Base-by-base conservation (phyloP, 1,139 yeast species). In the Sugiyamaella japonica region DNA sequence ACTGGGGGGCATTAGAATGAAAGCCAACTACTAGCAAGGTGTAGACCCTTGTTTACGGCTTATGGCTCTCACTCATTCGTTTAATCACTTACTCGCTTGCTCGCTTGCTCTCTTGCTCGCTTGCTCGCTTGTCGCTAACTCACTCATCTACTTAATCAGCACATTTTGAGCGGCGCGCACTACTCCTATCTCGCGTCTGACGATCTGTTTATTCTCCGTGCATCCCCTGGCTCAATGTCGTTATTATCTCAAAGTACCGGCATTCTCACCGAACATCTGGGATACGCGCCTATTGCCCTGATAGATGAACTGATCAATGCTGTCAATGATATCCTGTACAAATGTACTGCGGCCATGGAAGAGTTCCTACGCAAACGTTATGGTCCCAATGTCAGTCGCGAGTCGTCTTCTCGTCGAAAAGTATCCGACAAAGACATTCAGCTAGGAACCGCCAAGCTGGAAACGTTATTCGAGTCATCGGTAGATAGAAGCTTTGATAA, bases 231-330 rank as follows among this genome's bases (percentile, higher is more conserved):
- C 16, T 4, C 41, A 38, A 56, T 50, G 55, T 56, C 59, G 17
- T 50, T 57, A 16, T 60, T 59, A 31, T 58, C 57, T 31, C 56
- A 59, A 40, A 59, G 62, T 25, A 80, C 84, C 17, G 79, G 84
- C 44, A 70, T 87, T 36, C 74, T 91, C 54, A 88, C 96, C 0
- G 97, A 90, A 68, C 97, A 89, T 67, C 73, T 91, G 47, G 96
- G 89, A 32, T 89, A 82, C 66, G 89, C 95, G 7, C 96, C 97
- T 0, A 78, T 90, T n/a, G 83, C 93, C 1, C 74, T 90, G 25
- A 80, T 91, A 7, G 97, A 91, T 66, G 97, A 90, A 66, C 85
- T 91, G 16, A 89, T 91, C 64, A 90, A 90, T 70, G 89, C 91
- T 0, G 95, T 89, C 25, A 90, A 91, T 65, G 90, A 84, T 56